Conservation (phyloP, 1,139 yeast genomes). For the Spathaspora jeffriesii region DNA sequence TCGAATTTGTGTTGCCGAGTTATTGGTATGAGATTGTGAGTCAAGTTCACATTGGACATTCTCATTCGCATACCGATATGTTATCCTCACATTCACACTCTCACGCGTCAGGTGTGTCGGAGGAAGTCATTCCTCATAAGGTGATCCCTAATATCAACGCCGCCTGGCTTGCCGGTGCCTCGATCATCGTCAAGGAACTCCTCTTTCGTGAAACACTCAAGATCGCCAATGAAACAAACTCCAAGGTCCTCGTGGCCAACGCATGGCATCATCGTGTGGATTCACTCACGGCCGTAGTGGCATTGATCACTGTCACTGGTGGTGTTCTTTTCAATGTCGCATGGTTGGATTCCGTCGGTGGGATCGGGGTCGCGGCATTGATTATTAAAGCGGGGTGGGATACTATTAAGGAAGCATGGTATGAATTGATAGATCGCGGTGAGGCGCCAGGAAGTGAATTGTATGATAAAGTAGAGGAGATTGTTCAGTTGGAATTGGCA, state of each 20-base stretch:
- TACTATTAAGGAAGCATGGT: constrained; percentile 68
- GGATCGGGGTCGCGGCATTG: constrained; percentile 76
- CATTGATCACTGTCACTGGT: constrained; percentile 82
- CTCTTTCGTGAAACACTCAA: constrained; percentile 79
- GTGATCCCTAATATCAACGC: constrained; percentile 80
- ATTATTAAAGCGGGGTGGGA: constrained; percentile 84
- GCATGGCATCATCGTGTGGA: constrained; percentile 99
- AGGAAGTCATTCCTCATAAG: constrained; percentile 9
- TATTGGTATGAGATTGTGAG: constrained; percentile 40
- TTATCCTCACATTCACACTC: no score
- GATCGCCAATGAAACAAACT: constrained; percentile 74
- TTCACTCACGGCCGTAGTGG: constrained; percentile 88
- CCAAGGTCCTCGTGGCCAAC: constrained; percentile 90
- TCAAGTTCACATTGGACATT: constrained; percentile 53
- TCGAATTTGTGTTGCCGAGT: constrained; percentile 68
- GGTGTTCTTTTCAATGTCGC: constrained; percentile 76
- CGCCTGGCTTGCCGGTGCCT: constrained; percentile 93
- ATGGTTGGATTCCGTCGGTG: constrained; percentile 93
- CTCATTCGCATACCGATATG: no score
- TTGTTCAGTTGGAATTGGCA: constrained; percentile 22
- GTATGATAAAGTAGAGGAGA: constrained; percentile 25
- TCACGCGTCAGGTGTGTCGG: constrained; percentile 7
- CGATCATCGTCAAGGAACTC: constrained; percentile 85
- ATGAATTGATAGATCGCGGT: constrained; percentile 72
- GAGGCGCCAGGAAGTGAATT: constrained; percentile 30